These are phyloP conservation scores for Sporormia fimetaria DNA, from an alignment of 495 filamentous ascomycete species.

Conservation along the genomic window DNA sequence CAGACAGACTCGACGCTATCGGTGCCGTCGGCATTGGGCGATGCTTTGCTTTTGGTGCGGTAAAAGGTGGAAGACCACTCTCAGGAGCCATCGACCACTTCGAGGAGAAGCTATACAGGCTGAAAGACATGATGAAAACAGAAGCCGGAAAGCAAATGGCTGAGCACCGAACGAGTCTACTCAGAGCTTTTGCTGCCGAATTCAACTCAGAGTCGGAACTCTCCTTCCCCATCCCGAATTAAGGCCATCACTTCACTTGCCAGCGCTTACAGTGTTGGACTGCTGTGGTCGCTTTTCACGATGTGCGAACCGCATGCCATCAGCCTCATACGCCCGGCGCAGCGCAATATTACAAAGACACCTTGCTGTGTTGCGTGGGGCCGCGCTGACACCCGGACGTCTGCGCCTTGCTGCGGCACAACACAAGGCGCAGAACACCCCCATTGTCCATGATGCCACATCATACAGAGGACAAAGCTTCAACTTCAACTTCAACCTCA, in stretches of 20 bases:
- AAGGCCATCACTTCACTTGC: neutral
- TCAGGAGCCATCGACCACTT: slow-evolving; percentile 59
- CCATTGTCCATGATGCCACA: too few species aligned
- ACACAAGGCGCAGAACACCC: too few species aligned
- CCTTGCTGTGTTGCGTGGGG: too few species aligned
- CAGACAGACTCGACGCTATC: slow-evolving; percentile 79
- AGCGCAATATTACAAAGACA: too few species aligned
- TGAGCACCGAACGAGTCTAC: slow-evolving; percentile 25
- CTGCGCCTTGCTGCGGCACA: too few species aligned
- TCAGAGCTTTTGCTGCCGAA: slow-evolving; percentile 11
- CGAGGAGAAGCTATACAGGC: slow-evolving; percentile 60
- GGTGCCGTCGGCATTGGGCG: slow-evolving; percentile 74
- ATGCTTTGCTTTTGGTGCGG: slow-evolving; percentile 65
- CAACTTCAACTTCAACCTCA: too few species aligned
- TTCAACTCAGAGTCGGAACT: slow-evolving; percentile 12
- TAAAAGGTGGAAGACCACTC: slow-evolving; percentile 46
- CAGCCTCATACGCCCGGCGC: too few species aligned
- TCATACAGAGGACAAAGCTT: too few species aligned
- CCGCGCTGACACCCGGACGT: too few species aligned
- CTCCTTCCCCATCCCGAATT: slow-evolving; percentile 7
- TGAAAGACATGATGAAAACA: slow-evolving; percentile 71
- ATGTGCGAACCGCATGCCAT: too few species aligned
- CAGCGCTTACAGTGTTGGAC: neutral
- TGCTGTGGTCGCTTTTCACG: neutral
- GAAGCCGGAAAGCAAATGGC: slow-evolving; percentile 56